Evolutionary conservation across 2,329 filamentous ascomycete species (phyloP).

Genomic region (Claviceps citrina): DNA sequence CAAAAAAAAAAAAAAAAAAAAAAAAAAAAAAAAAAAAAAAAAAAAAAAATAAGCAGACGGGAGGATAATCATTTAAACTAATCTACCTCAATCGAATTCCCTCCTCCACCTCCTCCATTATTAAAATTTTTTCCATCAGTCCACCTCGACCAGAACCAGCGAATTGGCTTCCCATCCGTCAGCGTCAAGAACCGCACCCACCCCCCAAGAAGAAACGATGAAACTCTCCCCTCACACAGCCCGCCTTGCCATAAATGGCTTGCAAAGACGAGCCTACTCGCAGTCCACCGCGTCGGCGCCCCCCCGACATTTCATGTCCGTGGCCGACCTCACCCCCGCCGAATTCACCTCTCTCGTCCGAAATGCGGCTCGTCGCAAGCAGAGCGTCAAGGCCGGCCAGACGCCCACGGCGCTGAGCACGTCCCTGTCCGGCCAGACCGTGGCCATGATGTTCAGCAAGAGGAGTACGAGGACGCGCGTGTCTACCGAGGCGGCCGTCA

Average conservation of each 20-base stretch:
- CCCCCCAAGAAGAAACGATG: too few relatives aligned
- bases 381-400: conserved; percentile 52
- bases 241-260: conserved; percentile 19
- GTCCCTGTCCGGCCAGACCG: conserved; percentile 57
- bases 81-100: too few relatives aligned
- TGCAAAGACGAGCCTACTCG: conserved; percentile 30
- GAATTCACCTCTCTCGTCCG: conserved; percentile 73
- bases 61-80: too few relatives aligned
- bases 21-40: neutral
- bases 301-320: conserved; percentile 81
- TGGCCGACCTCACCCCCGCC: conserved; percentile 63
- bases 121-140: too few relatives aligned
- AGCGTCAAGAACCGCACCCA: too few relatives aligned
- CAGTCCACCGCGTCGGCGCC: conserved; percentile 28
- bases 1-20: neutral
- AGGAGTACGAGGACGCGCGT: conserved; percentile 85
- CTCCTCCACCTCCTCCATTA: too few relatives aligned
- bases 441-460: conserved; percentile 96
- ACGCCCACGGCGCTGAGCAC: conserved; percentile 40
- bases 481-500: conserved; percentile 80
- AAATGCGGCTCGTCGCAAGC: conserved; percentile 67
- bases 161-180: too few relatives aligned
- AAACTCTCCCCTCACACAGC: conserved; percentile 19
- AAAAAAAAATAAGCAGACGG: neutral
- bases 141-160: too few relatives aligned